phyloP scores from a whole-genome alignment of 148 eudicot genomes.

The Rhododendron henanense region DNA sequence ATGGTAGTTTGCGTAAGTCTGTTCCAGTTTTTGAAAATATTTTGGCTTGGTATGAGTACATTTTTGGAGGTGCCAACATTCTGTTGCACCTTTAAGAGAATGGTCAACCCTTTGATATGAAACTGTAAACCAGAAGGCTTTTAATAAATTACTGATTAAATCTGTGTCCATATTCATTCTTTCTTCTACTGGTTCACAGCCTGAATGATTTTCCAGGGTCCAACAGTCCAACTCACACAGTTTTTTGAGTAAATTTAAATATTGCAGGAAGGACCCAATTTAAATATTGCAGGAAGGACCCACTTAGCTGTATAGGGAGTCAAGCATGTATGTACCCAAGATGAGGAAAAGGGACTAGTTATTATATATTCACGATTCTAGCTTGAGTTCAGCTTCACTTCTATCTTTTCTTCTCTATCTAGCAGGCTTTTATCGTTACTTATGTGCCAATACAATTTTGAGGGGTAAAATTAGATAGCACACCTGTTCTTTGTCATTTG shows the following conservation, averaged over 20 bases:
- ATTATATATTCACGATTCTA: neutral
- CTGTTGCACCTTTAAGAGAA: neutral
- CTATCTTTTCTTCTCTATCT: neutral
- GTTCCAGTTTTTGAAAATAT: neutral
- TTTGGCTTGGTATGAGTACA: neutral
- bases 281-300: neutral
- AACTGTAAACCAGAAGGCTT: neutral
- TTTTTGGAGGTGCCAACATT: neutral
- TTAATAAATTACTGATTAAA: neutral
- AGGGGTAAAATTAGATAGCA: neutral
- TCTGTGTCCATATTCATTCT: neutral
- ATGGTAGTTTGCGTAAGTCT: neutral
- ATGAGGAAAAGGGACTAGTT: conserved; percentile 7
- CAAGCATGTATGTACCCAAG: neutral
- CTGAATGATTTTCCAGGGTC: neutral
- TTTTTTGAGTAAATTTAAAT: neutral
- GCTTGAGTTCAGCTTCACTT: neutral
- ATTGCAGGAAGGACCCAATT: neutral
- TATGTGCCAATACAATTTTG: neutral
- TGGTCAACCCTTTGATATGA: neutral
- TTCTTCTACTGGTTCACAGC: neutral
- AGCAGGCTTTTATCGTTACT: neutral
- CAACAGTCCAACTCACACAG: neutral
- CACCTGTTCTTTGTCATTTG: neutral
- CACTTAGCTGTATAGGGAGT: neutral